These are phyloP conservation scores for Theileria equi DNA, from an alignment of 169 alveolate genomes.

Conservation along the genomic window DNA sequence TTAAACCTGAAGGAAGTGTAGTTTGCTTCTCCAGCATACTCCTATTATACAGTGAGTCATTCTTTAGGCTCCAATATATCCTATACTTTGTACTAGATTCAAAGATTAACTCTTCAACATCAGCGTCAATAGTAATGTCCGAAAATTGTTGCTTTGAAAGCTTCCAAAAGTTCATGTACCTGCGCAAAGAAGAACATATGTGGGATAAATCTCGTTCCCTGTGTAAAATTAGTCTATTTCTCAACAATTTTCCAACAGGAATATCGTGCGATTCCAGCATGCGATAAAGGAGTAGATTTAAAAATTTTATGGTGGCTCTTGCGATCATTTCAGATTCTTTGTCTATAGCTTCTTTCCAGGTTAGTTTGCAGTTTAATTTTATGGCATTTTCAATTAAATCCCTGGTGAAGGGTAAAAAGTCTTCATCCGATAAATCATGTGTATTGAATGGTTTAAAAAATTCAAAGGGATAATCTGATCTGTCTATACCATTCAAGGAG, in stretches of 20 bases:
- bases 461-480: slow-evolving; percentile 45
- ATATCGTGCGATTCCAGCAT: slow-evolving; percentile 53
- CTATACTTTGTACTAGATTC: slow-evolving; percentile 36
- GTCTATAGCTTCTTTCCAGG: slow-evolving; percentile 36
- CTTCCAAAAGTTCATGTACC: slow-evolving; percentile 6
- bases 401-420: too few relatives aligned
- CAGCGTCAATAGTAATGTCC: slow-evolving; percentile 17
- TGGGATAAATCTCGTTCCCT: slow-evolving; percentile 10
- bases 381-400: too few relatives aligned
- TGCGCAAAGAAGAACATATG: neutral
- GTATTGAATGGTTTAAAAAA: too few relatives aligned
- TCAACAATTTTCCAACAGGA: slow-evolving; percentile 7
- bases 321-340: slow-evolving; percentile 23
- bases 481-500: neutral
- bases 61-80: slow-evolving; percentile 54
- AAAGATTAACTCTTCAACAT: slow-evolving; percentile 57
- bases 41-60: slow-evolving; percentile 53
- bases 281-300: slow-evolving; percentile 5
- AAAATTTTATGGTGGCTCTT: slow-evolving; percentile 18
- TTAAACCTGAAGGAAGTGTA: too few relatives aligned
- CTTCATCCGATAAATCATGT: slow-evolving; percentile 20
- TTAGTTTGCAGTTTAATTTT: too few relatives aligned
- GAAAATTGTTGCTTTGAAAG: neutral
- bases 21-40: neutral
- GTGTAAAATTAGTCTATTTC: neutral